Percentiles rank a stretch among this genome's conserved stretches.
Evolutionary conservation across 2,329 filamentous ascomycete genomes (phyloP).

Genomic region (Huntiella decipiens): DNA sequence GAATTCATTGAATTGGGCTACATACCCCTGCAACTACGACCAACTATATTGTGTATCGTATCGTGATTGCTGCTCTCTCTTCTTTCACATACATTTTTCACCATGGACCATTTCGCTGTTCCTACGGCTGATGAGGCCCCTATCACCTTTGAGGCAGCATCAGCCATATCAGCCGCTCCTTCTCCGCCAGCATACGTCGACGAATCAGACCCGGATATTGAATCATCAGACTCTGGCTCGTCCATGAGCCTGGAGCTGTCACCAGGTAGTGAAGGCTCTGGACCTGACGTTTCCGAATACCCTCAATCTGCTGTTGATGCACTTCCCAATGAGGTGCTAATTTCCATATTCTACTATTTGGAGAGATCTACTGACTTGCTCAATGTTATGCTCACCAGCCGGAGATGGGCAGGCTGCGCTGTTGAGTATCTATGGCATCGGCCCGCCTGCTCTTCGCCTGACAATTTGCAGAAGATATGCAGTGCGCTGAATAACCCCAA

Average conservation of each 20-base stretch:
- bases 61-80: too few relatives aligned
- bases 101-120: neutral
- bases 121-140: slow-evolving; percentile 5
- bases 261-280: too few relatives aligned
- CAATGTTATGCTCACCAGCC: slow-evolving; percentile 84
- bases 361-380: slow-evolving; percentile 57
- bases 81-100: neutral
- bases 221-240: slow-evolving; percentile 80
- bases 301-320: slow-evolving; percentile 49
- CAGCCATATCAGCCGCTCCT: slow-evolving; percentile 48
- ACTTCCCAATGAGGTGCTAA: slow-evolving; percentile 85
- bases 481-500: slow-evolving; percentile 50
- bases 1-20: too few relatives aligned
- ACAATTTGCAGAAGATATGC: slow-evolving; percentile 63
- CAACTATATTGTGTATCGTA: too few relatives aligned
- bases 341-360: slow-evolving; percentile 76
- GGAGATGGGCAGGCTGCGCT: slow-evolving; percentile 78
- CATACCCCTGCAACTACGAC: too few relatives aligned
- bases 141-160: slow-evolving; percentile 20
- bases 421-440: slow-evolving; percentile 92
- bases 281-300: too few relatives aligned
- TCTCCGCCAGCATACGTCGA: slow-evolving; percentile 47
- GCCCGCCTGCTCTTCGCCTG: slow-evolving; percentile 75
- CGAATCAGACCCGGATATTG: slow-evolving; percentile 83
- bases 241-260: slow-evolving; percentile 50